These are phyloP conservation scores for Microdochium paspali DNA, from an alignment of 2,329 filamentous ascomycete genomes.

Conservation along the genomic window DNA sequence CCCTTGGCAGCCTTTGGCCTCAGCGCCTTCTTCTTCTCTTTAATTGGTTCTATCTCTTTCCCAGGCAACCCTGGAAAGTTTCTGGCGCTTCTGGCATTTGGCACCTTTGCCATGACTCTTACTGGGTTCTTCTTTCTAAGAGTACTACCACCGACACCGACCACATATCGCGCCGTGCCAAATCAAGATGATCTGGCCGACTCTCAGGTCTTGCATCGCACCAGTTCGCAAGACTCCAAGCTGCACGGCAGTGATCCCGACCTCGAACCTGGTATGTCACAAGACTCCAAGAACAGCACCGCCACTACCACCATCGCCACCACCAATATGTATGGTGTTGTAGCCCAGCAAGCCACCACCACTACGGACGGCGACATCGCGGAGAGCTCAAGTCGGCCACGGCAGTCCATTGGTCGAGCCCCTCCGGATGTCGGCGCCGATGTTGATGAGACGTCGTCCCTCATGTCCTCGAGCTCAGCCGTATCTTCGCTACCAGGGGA, in stretches of 20 bases:
- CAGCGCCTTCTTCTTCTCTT: conserved; percentile 93
- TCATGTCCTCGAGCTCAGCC: conserved; percentile 58
- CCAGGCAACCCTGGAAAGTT: conserved; percentile 77
- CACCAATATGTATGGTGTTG: conserved; percentile 7
- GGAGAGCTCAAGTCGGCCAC: not conserved
- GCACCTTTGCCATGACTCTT: conserved; percentile 68
- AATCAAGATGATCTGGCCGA: conserved; percentile 22
- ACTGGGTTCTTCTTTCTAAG: conserved; percentile 77
- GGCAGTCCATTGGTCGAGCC: not conserved
- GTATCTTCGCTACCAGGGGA: conserved; percentile 37
- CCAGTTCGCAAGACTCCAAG: conserved; percentile 32
- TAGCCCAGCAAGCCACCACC: not conserved
- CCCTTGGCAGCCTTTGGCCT: conserved; percentile 87
- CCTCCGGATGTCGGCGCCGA: conserved; percentile 20
- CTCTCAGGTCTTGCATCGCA: conserved; percentile 29
- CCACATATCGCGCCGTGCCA: conserved; percentile 47
- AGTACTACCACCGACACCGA: conserved; percentile 50
- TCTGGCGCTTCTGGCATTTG: conserved; percentile 68
- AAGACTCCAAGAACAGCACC: conserved; percentile 14
- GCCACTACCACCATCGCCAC: conserved; percentile 20
- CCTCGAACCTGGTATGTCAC: conserved; percentile 59
- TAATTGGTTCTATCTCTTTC: conserved; percentile 66
- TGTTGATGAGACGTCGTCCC: conserved; percentile 68
- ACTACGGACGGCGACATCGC: not conserved
- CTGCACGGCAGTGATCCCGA: conserved; percentile 26